Evolutionary conservation across 176 grass and related monocot species (phyloP), one percentile per base, ranked within the genome.

Genomic region (Leersia perrieri): DNA sequence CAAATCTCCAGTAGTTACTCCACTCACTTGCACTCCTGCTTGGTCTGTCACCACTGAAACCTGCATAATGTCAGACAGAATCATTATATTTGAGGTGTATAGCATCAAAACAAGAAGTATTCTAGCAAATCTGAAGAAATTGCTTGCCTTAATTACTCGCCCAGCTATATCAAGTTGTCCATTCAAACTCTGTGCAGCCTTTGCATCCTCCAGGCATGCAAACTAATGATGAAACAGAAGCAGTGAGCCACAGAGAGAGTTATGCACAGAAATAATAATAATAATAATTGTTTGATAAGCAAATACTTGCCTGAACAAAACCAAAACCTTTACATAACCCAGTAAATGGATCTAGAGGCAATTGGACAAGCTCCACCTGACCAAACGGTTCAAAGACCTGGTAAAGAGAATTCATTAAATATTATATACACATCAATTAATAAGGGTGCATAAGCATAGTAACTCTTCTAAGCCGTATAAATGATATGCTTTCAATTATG

Each of bases 101-200:
- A 25, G 3, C 49, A 1, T 79, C 9, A 83, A 80, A 66, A 69
- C 29, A 74, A 74, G 22, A 51, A 44, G 65, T 72, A 36, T 57
- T 36, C 69, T 12, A 27, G 76, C 39, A 60, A 38, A 23, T 47
- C 55, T 30, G 10, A 32, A 86, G 51, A 90, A 55, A 69, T 45
- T 85, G 31, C 55, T 55, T 77, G 93, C 96, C 90, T 98, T 98
- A 67, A 98, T 98, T 62, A 88, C 91, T 80, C 92, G 92, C 76
- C 96, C 96, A 73, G 90, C 96, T 77, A 98, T 98, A 82, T 98
- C 96, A 69, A 98, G 88, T 88, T 98, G 96, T 26, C 96, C 96
- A 76, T 95, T 98, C 82, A 98, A 91, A 86, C 83, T 98, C 55
- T 93, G 88, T 63, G 92, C 96, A 47, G 92, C 90, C 91, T 87